phyloP scores from a whole-genome alignment of 2,329 filamentous ascomycete species.

The Ophiostoma tasmaniense region DNA sequence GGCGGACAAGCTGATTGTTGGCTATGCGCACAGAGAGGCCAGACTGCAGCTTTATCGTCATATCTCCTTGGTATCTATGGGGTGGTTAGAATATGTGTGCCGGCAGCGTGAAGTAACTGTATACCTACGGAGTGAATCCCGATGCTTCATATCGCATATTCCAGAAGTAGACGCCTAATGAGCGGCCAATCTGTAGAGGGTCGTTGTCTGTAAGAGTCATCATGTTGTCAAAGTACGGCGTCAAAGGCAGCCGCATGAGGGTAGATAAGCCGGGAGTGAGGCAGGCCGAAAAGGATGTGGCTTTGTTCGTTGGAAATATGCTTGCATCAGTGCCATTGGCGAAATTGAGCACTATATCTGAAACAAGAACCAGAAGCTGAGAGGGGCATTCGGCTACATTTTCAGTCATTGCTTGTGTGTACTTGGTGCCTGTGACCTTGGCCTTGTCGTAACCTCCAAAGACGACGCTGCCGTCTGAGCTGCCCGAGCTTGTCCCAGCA shows the following conservation, averaged over 20 bases:
- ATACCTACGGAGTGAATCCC: neutral
- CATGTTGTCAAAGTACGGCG: constrained; percentile 21
- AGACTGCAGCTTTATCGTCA: constrained; percentile 20
- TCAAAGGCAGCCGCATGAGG: constrained; percentile 21
- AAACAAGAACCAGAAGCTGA: constrained; percentile 26
- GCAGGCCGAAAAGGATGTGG: constrained; percentile 20
- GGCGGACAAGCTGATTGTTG: constrained; percentile 28
- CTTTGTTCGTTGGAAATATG: constrained; percentile 20
- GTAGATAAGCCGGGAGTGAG: constrained; percentile 21
- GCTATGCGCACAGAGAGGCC: constrained; percentile 23
- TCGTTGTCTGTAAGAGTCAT: constrained; percentile 7
- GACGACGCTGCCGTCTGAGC: constrained; percentile 23
- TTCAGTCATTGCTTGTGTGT: constrained; percentile 22
- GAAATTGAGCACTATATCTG: constrained; percentile 28
- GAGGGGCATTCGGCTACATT: constrained; percentile 22
- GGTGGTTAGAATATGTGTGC: neutral
- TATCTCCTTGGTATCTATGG: constrained; percentile 17
- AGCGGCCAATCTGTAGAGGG: constrained; percentile 15
- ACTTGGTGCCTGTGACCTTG: constrained; percentile 21
- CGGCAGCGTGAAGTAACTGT: neutral
- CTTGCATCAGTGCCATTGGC: constrained; percentile 28
- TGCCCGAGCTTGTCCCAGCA: neutral
- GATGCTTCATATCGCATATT: constrained; percentile 19
- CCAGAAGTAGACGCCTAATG: constrained; percentile 20
- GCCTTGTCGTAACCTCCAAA: constrained; percentile 27